phyloP scores from a whole-genome alignment of 2,329 filamentous ascomycete genomes.

The Torrubiellomyces zombiae region DNA sequence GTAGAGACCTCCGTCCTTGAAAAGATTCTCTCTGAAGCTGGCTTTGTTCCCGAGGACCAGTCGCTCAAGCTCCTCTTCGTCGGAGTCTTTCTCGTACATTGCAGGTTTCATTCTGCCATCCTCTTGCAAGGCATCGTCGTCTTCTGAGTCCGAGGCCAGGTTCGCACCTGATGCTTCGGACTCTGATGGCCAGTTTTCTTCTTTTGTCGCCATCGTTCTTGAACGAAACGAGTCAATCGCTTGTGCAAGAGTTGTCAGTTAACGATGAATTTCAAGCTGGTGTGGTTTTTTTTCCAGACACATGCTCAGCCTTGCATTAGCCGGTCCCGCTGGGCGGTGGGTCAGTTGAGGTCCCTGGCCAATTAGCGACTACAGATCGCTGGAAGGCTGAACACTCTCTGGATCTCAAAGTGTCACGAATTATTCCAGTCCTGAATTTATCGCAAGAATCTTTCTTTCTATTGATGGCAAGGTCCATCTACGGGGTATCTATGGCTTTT shows the following conservation, averaged over 20 bases:
- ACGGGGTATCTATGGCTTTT: conserved; percentile 6
- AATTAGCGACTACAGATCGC: too few species aligned
- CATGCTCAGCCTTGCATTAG: background rate
- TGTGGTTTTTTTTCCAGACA: too few species aligned
- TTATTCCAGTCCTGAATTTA: too few species aligned
- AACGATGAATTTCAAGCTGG: too few species aligned
- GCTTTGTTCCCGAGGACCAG: conserved; percentile 75
- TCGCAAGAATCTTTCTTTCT: too few species aligned
- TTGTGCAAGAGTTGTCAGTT: too few species aligned
- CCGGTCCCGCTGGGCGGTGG: too few species aligned
- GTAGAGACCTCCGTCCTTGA: conserved; percentile 17
- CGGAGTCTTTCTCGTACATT: conserved; percentile 53
- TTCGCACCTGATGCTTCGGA: conserved; percentile 14
- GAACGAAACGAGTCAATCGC: too few species aligned
- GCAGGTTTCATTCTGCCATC: conserved; percentile 13
- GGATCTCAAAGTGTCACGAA: too few species aligned
- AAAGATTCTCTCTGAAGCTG: conserved; percentile 65
- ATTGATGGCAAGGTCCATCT: background rate
- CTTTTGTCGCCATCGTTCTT: too few species aligned
- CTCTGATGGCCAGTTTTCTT: conserved; percentile 12
- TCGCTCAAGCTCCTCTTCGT: conserved; percentile 73
- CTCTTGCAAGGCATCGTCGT: conserved; percentile 11
- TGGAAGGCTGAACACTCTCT: too few species aligned
- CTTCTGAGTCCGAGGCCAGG: conserved; percentile 11
- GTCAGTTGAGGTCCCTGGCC: too few species aligned